Percentiles rank a stretch among this genome's conserved stretches.
Evolutionary conservation across 2,329 filamentous ascomycete genomes (phyloP).

Genomic region (Sclerotinia spermophila): DNA sequence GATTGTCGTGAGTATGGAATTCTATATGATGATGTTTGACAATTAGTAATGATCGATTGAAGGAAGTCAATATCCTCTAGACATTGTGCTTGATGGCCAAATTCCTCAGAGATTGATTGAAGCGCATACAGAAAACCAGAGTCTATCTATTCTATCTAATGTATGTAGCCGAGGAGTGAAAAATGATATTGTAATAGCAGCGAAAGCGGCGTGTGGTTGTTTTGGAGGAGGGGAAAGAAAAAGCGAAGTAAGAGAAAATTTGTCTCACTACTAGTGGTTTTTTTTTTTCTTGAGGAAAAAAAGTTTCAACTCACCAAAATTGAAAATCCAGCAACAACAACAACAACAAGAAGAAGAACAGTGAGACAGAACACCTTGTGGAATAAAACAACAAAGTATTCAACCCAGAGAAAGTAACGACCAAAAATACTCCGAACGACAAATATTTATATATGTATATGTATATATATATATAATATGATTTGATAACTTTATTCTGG

Average conservation of each 20-base stretch:
- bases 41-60: constrained; percentile 10
- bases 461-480: not conserved
- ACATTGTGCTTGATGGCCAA: not conserved
- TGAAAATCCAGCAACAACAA: not conserved
- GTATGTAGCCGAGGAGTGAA: constrained; percentile 18
- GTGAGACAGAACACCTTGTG: not conserved
- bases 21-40: constrained; percentile 9
- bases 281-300: not conserved
- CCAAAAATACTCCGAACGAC: not conserved
- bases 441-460: not conserved
- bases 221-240: constrained; percentile 9
- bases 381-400: not conserved
- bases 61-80: not conserved
- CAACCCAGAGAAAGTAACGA: not conserved
- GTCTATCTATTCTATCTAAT: no score
- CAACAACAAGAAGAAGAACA: not conserved
- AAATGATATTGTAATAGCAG: constrained; percentile 15
- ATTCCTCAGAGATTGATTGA: constrained; percentile 8
- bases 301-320: constrained; percentile 17
- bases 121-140: constrained; percentile 12
- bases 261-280: constrained; percentile 9
- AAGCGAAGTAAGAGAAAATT: constrained; percentile 15
- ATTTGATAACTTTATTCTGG: not conserved
- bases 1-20: constrained; percentile 26
- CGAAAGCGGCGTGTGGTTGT: constrained; percentile 14